A percentile compares a stretch with the other conserved stretches of the same genome.
These are phyloP conservation scores for Didymella lethalis DNA, from an alignment of 2,329 filamentous ascomycete species.

Conservation along the genomic window DNA sequence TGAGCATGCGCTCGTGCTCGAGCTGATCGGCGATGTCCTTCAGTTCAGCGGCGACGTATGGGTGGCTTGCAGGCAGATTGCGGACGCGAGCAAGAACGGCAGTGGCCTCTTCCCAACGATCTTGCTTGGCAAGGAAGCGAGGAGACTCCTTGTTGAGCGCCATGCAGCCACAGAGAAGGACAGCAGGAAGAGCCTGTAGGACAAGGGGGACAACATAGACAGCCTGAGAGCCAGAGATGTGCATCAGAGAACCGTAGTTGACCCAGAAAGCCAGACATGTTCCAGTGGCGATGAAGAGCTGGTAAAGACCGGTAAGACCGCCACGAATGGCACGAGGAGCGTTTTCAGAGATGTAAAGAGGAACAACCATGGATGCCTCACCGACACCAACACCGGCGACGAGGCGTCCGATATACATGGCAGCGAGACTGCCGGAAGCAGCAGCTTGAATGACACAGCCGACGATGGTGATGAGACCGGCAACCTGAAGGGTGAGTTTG, in stretches of 20 bases:
- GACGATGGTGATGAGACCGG: conserved; percentile 65
- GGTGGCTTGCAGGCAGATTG: conserved; percentile 54
- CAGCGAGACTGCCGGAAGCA: conserved; percentile 65
- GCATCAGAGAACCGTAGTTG: conserved; percentile 61
- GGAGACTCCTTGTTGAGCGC: conserved; percentile 70
- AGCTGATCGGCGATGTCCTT: conserved; percentile 51
- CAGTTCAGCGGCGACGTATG: conserved; percentile 49
- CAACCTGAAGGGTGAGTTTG: conserved; percentile 62
- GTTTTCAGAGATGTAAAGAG: conserved; percentile 69
- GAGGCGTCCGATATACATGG: conserved; percentile 71
- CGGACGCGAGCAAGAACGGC: conserved; percentile 65
- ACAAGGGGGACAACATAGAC: conserved; percentile 69
- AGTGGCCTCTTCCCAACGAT: conserved; percentile 72
- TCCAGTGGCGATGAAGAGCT: conserved; percentile 64
- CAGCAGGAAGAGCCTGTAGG: conserved; percentile 70
- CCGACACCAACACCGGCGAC: conserved; percentile 63
- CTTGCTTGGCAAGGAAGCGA: conserved; percentile 71
- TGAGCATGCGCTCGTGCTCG: conserved; percentile 64
- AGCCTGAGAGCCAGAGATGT: conserved; percentile 57
- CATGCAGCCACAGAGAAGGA: conserved; percentile 68
- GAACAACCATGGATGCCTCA: conserved; percentile 65
- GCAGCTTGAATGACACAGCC: conserved; percentile 71
- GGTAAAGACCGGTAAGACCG: conserved; percentile 67
- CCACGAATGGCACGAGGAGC: conserved; percentile 67
- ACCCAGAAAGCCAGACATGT: conserved; percentile 63